Percentiles rank a stretch among this genome's conserved stretches.
These are phyloP conservation scores for Aspergillus biplanus DNA, from an alignment of 495 filamentous ascomycete genomes.

Conservation along the genomic window DNA sequence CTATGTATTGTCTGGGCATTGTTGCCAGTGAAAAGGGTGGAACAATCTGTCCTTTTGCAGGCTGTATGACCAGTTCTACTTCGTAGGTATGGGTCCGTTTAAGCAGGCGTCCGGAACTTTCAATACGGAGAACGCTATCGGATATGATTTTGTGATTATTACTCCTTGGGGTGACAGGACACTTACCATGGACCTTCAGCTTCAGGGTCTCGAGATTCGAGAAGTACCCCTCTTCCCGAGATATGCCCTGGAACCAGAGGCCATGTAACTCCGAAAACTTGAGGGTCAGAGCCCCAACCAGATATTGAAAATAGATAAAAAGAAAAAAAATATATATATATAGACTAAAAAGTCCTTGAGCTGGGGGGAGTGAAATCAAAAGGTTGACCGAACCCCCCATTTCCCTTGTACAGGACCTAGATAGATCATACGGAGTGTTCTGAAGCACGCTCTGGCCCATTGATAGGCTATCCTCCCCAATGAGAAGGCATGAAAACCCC, in stretches of 20 bases:
- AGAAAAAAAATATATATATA: too few species aligned
- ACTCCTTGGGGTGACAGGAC: too few species aligned
- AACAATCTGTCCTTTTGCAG: slow-evolving; percentile 1
- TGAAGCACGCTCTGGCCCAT: slow-evolving; percentile 6
- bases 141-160: too few species aligned
- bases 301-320: too few species aligned
- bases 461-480: neutral
- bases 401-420: neutral
- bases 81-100: slow-evolving; percentile 8
- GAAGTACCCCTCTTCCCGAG: neutral
- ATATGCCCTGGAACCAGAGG: neutral
- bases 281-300: neutral
- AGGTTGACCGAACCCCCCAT: neutral
- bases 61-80: slow-evolving; percentile 4
- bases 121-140: neutral
- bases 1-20: neutral
- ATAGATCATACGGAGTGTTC: slow-evolving; percentile 4
- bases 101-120: neutral
- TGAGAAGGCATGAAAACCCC: neutral
- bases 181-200: too few species aligned
- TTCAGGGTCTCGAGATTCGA: neutral
- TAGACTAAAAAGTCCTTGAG: too few species aligned
- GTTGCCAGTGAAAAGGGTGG: neutral
- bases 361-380: too few species aligned
- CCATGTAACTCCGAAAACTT: slow-evolving; percentile 1